Conservation (phyloP, 176 grass and related monocot genomes). For the Oryza rufipogon region DNA sequence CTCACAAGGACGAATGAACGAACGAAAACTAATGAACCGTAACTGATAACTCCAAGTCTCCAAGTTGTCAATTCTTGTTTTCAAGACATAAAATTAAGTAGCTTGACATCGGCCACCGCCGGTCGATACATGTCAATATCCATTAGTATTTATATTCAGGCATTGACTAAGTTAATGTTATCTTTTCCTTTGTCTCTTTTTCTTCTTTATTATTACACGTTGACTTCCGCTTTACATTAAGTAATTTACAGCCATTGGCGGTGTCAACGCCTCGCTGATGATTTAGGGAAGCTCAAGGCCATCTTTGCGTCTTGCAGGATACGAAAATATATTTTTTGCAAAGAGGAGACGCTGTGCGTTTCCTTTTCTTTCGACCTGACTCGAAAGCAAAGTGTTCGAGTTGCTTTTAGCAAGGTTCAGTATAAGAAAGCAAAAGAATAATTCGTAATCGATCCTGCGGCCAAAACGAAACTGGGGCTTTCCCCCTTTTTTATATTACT, state of each 20-base stretch:
- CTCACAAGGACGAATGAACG: conserved; percentile 2
- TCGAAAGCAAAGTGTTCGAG: conserved; percentile 29
- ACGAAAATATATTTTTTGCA: background rate
- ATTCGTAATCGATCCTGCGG: background rate
- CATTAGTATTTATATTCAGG: background rate
- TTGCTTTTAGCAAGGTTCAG: conserved; percentile 25
- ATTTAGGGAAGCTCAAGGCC: conserved; percentile 22
- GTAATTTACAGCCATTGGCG: conserved; percentile 9
- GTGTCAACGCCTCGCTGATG: conserved; percentile 42
- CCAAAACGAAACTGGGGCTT: background rate
- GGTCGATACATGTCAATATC: conserved; percentile 36
- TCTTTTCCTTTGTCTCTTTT: background rate
- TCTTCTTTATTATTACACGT: conserved; percentile 11
- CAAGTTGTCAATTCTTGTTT: conserved; percentile 29
- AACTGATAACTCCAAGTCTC: conserved; percentile 9
- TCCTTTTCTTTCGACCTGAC: conserved; percentile 19
- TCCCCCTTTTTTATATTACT: background rate
- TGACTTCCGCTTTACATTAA: conserved; percentile 33
- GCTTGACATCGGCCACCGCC: conserved; percentile 41
- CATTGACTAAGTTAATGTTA: conserved; percentile 36
- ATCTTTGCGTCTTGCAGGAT: conserved; percentile 39
- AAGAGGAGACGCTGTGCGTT: conserved; percentile 1
- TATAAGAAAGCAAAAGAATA: conserved; percentile 27
- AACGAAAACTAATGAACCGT: conserved; percentile 7
- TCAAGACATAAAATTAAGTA: conserved; percentile 13